A percentile compares a stretch with the other conserved stretches of the same genome.
phyloP scores from a whole-genome alignment of 257 asterid genomes.

The Mentha longifolia region DNA sequence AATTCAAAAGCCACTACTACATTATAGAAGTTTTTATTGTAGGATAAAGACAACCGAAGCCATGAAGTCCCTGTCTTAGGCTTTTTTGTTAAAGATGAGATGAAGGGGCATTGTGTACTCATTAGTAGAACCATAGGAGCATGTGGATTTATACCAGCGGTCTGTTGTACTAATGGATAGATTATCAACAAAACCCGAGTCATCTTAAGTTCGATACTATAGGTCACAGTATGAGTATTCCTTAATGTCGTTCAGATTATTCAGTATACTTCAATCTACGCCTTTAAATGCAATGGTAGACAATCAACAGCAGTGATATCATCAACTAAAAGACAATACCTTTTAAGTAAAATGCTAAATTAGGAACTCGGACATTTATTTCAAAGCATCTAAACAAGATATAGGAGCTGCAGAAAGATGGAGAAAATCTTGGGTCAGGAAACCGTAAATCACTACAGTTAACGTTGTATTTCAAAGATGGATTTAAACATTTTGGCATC shows the following conservation, averaged over 20 bases:
- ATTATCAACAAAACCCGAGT: not conserved
- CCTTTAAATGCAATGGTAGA: slow-evolving; percentile 2
- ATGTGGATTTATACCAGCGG: not conserved
- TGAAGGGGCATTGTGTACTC: slow-evolving; percentile 7
- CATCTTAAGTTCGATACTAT: slow-evolving; percentile 18
- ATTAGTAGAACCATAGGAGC: not conserved
- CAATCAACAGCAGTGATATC: slow-evolving; percentile 4
- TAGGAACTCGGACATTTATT: slow-evolving; percentile 12
- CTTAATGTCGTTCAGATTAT: slow-evolving; percentile 2
- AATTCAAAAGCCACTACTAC: slow-evolving; percentile 23
- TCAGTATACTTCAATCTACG: not conserved
- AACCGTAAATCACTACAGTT: no score
- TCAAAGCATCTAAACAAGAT: not conserved
- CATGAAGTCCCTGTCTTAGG: slow-evolving; percentile 22
- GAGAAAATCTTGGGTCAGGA: no score
- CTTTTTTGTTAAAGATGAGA: slow-evolving; percentile 13
- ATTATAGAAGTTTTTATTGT: not conserved
- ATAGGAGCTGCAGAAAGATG: not conserved
- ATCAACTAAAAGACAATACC: not conserved
- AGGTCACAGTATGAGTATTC: not conserved
- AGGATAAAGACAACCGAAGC: slow-evolving; percentile 17
- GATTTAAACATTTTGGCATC: no score
- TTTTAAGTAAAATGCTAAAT: not conserved
- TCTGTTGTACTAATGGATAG: not conserved
- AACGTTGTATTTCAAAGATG: no score